These are phyloP conservation scores for Alectoria sarmentosa DNA, from an alignment of 495 filamentous ascomycete genomes.

Conservation along the genomic window DNA sequence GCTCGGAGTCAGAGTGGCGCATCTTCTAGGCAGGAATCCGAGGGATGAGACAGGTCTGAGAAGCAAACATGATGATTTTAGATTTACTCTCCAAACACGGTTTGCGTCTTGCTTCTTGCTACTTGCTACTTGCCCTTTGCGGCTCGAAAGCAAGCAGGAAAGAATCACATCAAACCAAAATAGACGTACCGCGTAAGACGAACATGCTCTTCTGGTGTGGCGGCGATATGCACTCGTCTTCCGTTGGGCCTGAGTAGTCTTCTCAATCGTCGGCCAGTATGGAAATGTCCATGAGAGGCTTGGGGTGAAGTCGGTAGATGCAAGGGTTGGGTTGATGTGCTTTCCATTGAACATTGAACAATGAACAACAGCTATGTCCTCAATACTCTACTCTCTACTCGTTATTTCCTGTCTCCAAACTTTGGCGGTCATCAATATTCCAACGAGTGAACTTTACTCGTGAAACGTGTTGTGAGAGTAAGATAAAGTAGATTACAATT, in stretches of 20 bases:
- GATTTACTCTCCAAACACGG: not conserved
- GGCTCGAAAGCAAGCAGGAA: not conserved
- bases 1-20: not conserved
- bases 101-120: not conserved
- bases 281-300: slow-evolving; percentile 6
- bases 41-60: not conserved
- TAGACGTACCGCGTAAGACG: slow-evolving; percentile 27
- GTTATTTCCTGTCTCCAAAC: not conserved
- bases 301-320: not conserved
- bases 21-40: not conserved
- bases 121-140: no score
- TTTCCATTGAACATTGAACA: slow-evolving; percentile 8
- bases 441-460: no score
- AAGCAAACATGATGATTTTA: not conserved
- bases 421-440: no score
- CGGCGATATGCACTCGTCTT: slow-evolving; percentile 46
- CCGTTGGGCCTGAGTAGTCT: slow-evolving; percentile 49
- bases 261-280: slow-evolving; percentile 30
- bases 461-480: no score
- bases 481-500: no score
- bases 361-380: no score
- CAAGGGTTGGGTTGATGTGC: not conserved
- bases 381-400: not conserved
- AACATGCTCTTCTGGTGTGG: slow-evolving; percentile 44
- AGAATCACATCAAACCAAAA: not conserved